Evolutionary conservation across 495 filamentous ascomycete species (phyloP), one percentile per base, ranked within the genome.

Genomic region (Hypoxylon lenormandii): DNA sequence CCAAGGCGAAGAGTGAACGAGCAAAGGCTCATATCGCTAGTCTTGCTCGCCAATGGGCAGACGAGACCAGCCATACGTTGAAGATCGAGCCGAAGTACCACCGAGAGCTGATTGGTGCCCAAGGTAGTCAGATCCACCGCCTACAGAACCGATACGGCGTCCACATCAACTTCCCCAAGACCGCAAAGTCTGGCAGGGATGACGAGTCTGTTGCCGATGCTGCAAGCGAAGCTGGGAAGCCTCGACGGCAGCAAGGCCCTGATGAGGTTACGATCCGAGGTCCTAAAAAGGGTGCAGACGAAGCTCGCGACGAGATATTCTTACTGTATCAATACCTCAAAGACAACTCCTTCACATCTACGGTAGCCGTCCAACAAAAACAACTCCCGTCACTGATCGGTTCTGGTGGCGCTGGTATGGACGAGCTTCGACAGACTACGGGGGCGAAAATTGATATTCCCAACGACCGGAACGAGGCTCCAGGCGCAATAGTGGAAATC

Each of bases 211-310:
- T 83, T 51, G 84, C 81, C 0, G 94, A 94, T 74, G 85, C 82
- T 38, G 82, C 84, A 36, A 94, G 90, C 65, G 93, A 96, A 61
- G 82, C 81, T 56, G 91, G 89, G 37, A 89, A 88, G 66, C 79
- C 82, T 47, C 84, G 83, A 52, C 89, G 90, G 47, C 88, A 91
- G 71, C 94, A 97, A 78, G 90, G 85, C 42, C 80, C 90, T 16
- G 92, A 99, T 77, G 96, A 97, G 79, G 94, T 98, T 16, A 85
- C 93, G 38, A 86, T 99, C 64, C 91, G 91, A 69, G 95, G 95
- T 16, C 92, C 93, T 12, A 94, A 89, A 81, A 90, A 90, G 79
- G 96, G 94, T 47, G 94, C 93, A 4, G 93, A 97, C 74, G 88
- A 90, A 60, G 93, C 94, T 53, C 87, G 93, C 43, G 92, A 93